phyloP scores from a whole-genome alignment of 495 filamentous ascomycete species.

The Copromyces sp. region DNA sequence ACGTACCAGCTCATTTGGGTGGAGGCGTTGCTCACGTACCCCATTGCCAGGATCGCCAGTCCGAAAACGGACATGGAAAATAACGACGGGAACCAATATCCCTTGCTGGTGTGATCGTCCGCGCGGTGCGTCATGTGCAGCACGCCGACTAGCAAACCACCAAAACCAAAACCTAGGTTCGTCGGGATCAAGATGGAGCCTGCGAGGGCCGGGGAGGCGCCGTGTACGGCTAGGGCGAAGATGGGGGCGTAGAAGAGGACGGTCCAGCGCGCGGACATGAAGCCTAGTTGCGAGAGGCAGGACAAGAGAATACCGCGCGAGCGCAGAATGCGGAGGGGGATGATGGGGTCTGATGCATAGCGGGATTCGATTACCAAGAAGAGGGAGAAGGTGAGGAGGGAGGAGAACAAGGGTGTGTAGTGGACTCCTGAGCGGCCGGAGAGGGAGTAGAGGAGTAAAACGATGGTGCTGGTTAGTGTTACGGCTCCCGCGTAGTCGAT shows the following conservation, averaged over 20 bases:
- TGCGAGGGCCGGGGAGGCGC: constrained; percentile 52
- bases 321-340: constrained; percentile 53
- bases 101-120: constrained; percentile 19
- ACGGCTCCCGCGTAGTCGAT: constrained; percentile 62
- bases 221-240: constrained; percentile 60
- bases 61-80: constrained; percentile 45
- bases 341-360: constrained; percentile 52
- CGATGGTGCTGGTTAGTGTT: constrained; percentile 44
- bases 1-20: constrained; percentile 41
- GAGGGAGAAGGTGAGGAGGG: constrained; percentile 36
- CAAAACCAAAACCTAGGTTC: constrained; percentile 61
- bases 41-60: constrained; percentile 38
- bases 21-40: constrained; percentile 38
- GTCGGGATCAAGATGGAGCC: constrained; percentile 67
- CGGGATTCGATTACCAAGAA: constrained; percentile 54
- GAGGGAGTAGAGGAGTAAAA: constrained; percentile 57
- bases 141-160: constrained; percentile 58
- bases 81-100: constrained; percentile 51
- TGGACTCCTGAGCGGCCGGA: constrained; percentile 41
- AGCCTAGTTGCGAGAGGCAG: constrained; percentile 55
- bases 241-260: constrained; percentile 71
- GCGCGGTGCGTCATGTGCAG: constrained; percentile 59
- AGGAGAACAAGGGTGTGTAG: constrained; percentile 46
- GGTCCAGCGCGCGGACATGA: constrained; percentile 68
- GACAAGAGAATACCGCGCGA: constrained; percentile 56